Evolutionary conservation across 495 filamentous ascomycete species (phyloP), one percentile per base, ranked within the genome.

Genomic region (Tuber aestivum): DNA sequence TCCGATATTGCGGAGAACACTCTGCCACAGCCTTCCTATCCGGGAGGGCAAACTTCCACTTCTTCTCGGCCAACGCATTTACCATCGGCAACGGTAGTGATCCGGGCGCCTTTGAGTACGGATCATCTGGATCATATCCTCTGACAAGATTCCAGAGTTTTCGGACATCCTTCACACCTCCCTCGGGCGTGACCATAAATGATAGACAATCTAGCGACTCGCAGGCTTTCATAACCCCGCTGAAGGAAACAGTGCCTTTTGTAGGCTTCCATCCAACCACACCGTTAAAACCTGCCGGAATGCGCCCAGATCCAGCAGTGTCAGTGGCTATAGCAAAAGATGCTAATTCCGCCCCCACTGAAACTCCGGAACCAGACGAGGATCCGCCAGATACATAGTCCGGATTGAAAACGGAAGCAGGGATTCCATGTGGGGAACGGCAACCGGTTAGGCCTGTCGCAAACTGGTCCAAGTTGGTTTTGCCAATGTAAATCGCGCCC

Each of bases 261-360:
- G 90, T 92, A 3, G 90, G 90, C 77, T 92, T 92, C 83, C 89
- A 89, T 23, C 90, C 90, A n/a, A 90, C 86, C 44, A 92, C 83
- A 41, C 88, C 89, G 81, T 91, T 91, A 83, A 90, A 89, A 0
- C 85, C 86, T 1, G 90, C 87, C 2, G 90, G 90, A 0, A 91
- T 86, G 41, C 90, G 85, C 12, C 89, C 89, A 9, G 87, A 89
- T 1, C 90, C 90, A n/a, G 90, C 90, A 16, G 90, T 91, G 78
- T 91, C 90, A 2, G 89, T 91, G 10, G 86, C 89, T 18, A 92
- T 83, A 3, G 89, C 87, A 77, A 92, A 91, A 3, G 88, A 87
- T n/a, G 89, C 87, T 6, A 91, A 85, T 7, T 83, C 81, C 9
- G 87, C 86, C 61, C 86, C 89, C 18, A 90, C 89, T 41, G 86